Percentiles rank a stretch among this genome's conserved stretches.
Conservation (phyloP, 495 filamentous ascomycete species). For the Penicillium pulvis region DNA sequence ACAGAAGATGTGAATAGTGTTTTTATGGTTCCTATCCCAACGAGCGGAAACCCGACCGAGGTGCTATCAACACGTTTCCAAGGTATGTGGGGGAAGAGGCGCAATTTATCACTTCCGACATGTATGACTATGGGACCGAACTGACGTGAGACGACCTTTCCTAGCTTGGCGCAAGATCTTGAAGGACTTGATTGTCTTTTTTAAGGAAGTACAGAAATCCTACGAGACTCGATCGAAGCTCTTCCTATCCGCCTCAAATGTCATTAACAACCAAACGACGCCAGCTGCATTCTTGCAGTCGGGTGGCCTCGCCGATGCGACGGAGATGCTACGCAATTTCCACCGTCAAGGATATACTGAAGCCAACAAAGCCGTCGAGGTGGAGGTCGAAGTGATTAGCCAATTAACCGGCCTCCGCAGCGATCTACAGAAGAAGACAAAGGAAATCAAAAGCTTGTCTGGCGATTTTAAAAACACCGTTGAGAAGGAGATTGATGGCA, state of each 20-base stretch:
- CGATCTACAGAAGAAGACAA: constrained; percentile 92
- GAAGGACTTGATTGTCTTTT: constrained; percentile 93
- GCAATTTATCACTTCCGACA: background rate
- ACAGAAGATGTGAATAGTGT: constrained; percentile 76
- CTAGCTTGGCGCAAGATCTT: constrained; percentile 92
- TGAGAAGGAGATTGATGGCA: constrained; percentile 57
- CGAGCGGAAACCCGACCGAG: constrained; percentile 83
- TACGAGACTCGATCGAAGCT: constrained; percentile 87
- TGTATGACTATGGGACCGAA: background rate
- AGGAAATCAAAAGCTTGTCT: constrained; percentile 91
- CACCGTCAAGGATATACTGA: constrained; percentile 81
- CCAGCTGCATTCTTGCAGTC: constrained; percentile 72
- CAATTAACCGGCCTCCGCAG: constrained; percentile 82
- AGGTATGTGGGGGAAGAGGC: constrained; percentile 46
- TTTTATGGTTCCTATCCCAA: constrained; percentile 88
- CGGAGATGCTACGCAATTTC: constrained; percentile 75
- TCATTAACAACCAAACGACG: constrained; percentile 75
- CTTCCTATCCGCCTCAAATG: constrained; percentile 77
- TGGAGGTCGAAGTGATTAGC: constrained; percentile 87
- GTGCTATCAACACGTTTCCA: constrained; percentile 87
- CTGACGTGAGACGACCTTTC: background rate
- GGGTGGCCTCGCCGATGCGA: constrained; percentile 83
- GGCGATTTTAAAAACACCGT: constrained; percentile 90
- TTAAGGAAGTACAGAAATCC: constrained; percentile 86
- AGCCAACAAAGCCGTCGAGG: constrained; percentile 85